Evolutionary conservation across 1,284 basidiomycete genomes (phyloP).

Genomic region (Sporisorium exsertum): DNA sequence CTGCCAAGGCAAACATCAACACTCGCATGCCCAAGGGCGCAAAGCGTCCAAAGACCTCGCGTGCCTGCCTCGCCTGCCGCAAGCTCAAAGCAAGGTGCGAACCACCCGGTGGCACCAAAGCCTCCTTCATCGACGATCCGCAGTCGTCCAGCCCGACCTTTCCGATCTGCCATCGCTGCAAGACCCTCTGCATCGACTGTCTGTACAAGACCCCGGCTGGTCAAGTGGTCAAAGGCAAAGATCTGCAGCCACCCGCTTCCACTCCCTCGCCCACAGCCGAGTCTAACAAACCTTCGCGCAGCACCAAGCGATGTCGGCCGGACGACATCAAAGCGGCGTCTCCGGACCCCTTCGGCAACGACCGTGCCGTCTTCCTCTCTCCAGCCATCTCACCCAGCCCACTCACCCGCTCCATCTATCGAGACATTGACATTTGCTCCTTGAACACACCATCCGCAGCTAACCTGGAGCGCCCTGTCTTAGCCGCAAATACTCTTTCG

Average conservation of each 20-base stretch:
- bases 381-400: conserved; percentile 33
- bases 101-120: conserved; percentile 21
- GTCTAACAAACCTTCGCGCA: conserved; percentile 16
- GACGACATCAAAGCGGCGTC: conserved; percentile 13
- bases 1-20: conserved; percentile 29
- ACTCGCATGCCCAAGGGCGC: conserved; percentile 54
- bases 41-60: conserved; percentile 47
- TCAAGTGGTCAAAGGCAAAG: conserved; percentile 38
- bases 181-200: conserved; percentile 51
- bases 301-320: conserved; percentile 25
- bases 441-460: conserved; percentile 15
- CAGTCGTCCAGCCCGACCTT: conserved; percentile 14
- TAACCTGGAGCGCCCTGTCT: conserved; percentile 30
- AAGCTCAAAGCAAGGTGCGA: conserved; percentile 53
- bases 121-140: conserved; percentile 14
- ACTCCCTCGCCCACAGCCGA: conserved; percentile 28
- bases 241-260: conserved; percentile 5
- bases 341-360: conserved; percentile 29
- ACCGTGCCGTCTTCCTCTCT: conserved; percentile 42
- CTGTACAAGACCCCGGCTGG: conserved; percentile 37
- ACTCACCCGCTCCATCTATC: conserved; percentile 36
- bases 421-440: conserved; percentile 36
- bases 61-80: conserved; percentile 49
- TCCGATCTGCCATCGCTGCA: conserved; percentile 49
- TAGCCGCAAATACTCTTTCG: conserved; percentile 31